Evolutionary conservation across 768 basidiomycete genomes (phyloP).

Genomic region (Mycena crocata): DNA sequence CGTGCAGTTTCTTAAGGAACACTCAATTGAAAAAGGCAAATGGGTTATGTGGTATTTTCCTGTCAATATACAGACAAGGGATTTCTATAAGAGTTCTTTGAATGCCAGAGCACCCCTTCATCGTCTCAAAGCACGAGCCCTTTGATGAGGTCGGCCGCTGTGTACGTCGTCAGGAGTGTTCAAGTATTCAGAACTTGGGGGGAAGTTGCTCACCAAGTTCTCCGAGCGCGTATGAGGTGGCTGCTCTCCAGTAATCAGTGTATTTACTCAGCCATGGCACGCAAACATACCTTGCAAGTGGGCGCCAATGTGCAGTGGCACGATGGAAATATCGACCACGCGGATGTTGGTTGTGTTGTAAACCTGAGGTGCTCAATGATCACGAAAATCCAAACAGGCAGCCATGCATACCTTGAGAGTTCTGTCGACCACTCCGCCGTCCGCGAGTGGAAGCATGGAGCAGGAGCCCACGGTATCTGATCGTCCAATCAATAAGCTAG

Average conservation of each 20-base stretch:
- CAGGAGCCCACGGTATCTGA: constrained; percentile 23
- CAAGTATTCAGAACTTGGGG: no score
- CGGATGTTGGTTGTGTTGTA: constrained; percentile 21
- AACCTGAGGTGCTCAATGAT: neutral
- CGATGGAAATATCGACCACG: constrained; percentile 49
- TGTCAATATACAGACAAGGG: no score
- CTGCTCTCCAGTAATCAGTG: neutral
- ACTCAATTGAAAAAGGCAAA: no score
- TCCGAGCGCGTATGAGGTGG: constrained; percentile 23
- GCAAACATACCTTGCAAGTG: constrained; percentile 36
- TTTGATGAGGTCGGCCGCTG: no score
- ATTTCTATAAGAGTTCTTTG: no score
- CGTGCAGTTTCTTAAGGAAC: no score
- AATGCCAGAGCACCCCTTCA: no score
- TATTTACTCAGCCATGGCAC: neutral
- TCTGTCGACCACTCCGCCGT: constrained; percentile 18
- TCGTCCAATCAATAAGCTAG: neutral
- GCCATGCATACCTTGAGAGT: constrained; percentile 1
- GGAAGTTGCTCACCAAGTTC: no score
- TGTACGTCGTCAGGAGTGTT: no score
- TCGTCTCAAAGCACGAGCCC: no score
- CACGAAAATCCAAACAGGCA: no score
- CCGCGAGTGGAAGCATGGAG: constrained; percentile 19
- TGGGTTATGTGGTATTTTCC: no score
- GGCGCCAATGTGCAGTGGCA: constrained; percentile 48